phyloP scores from a whole-genome alignment of 176 grass and related monocot genomes.

The Elymus sibiricus region DNA sequence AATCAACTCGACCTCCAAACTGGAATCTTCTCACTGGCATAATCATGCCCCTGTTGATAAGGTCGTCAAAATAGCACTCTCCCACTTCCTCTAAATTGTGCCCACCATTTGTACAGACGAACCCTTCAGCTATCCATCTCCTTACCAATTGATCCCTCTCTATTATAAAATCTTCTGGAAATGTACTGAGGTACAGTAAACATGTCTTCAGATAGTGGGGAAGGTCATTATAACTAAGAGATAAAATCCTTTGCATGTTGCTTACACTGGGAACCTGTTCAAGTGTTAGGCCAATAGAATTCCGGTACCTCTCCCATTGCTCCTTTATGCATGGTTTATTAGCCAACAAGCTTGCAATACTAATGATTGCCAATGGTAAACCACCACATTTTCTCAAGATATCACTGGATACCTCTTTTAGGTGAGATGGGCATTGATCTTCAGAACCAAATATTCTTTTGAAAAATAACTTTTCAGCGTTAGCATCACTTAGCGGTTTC shows the following conservation, averaged over 20 bases:
- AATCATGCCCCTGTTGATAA: no score
- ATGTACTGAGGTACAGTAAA: no score
- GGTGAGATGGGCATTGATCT: background rate
- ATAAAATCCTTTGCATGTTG: background rate
- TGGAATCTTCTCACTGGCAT: no score
- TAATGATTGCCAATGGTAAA: background rate
- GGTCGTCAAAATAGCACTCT: no score
- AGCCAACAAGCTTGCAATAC: background rate
- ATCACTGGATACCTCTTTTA: background rate
- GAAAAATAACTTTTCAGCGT: background rate
- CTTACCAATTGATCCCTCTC: background rate
- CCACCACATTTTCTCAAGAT: background rate
- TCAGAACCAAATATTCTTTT: background rate
- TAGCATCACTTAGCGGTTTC: background rate
- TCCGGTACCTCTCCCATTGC: background rate
- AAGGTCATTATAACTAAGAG: conserved; percentile 4
- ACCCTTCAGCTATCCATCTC: background rate
- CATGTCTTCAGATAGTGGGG: no score
- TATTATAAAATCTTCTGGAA: background rate
- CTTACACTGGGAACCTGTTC: background rate
- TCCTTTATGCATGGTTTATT: background rate
- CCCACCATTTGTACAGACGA: background rate
- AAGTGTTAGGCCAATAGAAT: background rate
- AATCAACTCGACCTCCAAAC: no score
- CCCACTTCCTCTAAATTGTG: background rate